These are phyloP conservation scores for Cajanus cajan DNA, from an alignment of 306 rosid species.

Conservation along the genomic window DNA sequence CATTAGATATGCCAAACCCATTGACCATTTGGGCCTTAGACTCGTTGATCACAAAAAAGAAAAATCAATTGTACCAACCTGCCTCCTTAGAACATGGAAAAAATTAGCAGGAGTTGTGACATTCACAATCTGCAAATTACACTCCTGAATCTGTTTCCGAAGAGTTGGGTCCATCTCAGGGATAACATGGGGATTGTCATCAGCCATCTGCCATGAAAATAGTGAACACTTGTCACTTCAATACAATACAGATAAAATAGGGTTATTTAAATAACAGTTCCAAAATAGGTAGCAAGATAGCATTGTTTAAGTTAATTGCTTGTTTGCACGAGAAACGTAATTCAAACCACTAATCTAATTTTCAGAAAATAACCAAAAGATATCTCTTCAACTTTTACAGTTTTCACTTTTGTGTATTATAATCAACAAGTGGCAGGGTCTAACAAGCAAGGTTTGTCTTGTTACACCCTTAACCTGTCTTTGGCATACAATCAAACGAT, in stretches of 20 bases:
- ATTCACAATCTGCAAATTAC: constrained; percentile 96
- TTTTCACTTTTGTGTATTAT: neutral
- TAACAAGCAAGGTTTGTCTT: neutral
- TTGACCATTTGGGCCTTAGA: neutral
- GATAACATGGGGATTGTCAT: constrained; percentile 85
- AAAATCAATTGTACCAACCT: constrained; percentile 49
- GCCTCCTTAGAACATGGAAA: constrained; percentile 95
- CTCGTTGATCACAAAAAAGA: neutral
- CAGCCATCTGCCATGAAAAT: constrained; percentile 84
- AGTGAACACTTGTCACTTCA: constrained; percentile 18
- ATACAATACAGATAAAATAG: neutral
- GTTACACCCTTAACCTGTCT: neutral
- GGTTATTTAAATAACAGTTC: neutral
- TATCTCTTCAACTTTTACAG: neutral
- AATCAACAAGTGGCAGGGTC: neutral
- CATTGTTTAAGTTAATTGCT: constrained; percentile 3
- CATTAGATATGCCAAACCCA: neutral
- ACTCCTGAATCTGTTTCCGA: constrained; percentile 94
- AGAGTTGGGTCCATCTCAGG: constrained; percentile 99
- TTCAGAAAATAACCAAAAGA: neutral
- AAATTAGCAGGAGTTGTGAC: constrained; percentile 97
- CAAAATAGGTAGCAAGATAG: neutral
- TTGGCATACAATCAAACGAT: neutral
- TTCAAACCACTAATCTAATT: neutral
- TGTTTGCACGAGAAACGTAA: neutral